Conservation (phyloP, 2,329 filamentous ascomycete species). For the Colletotrichum sp. region DNA sequence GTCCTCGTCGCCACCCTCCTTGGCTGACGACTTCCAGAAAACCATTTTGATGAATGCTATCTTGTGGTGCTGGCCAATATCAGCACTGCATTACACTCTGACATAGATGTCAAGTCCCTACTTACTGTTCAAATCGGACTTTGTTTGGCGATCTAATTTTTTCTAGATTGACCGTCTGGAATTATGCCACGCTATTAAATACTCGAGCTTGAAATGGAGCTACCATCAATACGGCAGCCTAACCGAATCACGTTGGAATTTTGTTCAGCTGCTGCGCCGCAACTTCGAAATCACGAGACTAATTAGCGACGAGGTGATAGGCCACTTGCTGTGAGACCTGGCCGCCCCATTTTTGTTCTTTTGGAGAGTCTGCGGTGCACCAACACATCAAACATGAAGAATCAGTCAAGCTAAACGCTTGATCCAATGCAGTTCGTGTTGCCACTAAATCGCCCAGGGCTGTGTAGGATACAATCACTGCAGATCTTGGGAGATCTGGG, state of each 20-base stretch:
- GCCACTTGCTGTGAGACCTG: not conserved
- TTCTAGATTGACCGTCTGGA: not conserved
- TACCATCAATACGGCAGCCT: not conserved
- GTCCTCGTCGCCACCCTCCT: not conserved
- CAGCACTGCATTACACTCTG: not conserved
- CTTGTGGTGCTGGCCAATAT: not conserved
- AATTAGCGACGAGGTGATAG: not conserved
- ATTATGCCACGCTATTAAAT: not conserved
- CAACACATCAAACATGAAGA: not conserved
- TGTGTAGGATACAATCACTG: not conserved
- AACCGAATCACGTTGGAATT: not conserved
- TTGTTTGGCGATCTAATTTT: not conserved
- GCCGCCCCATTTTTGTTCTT: not conserved
- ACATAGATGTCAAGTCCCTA: not conserved
- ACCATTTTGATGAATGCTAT: not conserved
- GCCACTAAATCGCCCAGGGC: not conserved
- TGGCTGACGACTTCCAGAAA: not conserved
- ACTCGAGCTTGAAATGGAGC: not conserved
- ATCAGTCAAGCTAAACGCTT: not conserved
- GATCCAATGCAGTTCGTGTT: not conserved
- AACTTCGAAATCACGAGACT: not conserved
- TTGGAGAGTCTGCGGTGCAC: not conserved
- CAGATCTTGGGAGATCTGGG: not conserved
- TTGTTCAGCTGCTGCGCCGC: not conserved
- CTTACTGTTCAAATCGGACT: not conserved